Base-by-base conservation (phyloP, 805 yeast species). In the Candida sakaeoensis region DNA sequence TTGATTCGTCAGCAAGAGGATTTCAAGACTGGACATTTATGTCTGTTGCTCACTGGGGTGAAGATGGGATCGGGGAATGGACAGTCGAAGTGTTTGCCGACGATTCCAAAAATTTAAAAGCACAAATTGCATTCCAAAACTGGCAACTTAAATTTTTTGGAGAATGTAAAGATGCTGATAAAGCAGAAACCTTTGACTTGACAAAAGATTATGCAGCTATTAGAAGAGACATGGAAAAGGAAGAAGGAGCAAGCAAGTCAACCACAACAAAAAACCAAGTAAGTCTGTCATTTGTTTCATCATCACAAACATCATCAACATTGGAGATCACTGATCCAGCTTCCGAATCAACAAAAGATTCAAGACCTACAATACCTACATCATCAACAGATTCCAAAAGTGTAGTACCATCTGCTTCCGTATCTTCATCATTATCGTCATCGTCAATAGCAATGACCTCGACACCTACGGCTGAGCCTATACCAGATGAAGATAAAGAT, bases 21-120 rank as follows among this genome's bases (percentile, higher is more conserved):
- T 84, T 87, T 48, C 51, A 57, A 4, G 71, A 84, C 49, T 93
- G 99, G 99, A 85, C 86, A 1, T 93, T 93, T 55, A 87, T 90
- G 87, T 77, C 91, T 8, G 98, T 93, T n/a, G 97, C 95, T 1
- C 98, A 93, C 58, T 93, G 98, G 97, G 96, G 96, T 28, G 90
- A 83, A 50, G 36, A 55, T 2, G 91, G 90, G 2, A 61, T 61
- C 18, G 99, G 99, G 8, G 78, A 74, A 4, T 93, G 99, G 99
- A 78, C 61, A 26, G 51, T 93, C 14, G 77, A 72, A 47, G 90
- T 90, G 2, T 60, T 55, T 41, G 56, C 56, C 5, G 50, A 48
- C 24, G 53, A 58, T n/a, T 73, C 75, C 36, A 60, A 53, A 1
- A 64, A 67, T 41, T 54, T 56, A 2, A 58, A 72, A 2, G 62